A percentile compares a stretch with the other conserved stretches of the same genome.
Evolutionary conservation across 73 alveolate genomes (phyloP).

Genomic region (Tetrahymena malaccensis): DNA sequence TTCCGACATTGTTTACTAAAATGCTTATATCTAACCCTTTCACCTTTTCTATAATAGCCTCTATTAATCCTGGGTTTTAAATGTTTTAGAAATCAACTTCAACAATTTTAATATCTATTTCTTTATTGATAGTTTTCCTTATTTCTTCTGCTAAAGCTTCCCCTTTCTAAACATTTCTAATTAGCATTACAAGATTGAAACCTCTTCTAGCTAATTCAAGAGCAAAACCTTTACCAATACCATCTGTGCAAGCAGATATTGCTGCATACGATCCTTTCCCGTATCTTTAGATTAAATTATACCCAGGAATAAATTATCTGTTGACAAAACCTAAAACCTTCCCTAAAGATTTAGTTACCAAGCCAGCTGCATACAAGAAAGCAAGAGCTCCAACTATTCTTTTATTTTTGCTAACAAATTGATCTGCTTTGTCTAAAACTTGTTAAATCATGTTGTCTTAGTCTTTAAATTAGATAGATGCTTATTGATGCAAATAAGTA

Average conservation of each 20-base stretch:
- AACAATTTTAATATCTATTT: neutral
- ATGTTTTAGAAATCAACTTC: slow-evolving; percentile 1
- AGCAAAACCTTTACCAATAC: slow-evolving; percentile 72
- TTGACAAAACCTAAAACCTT: neutral
- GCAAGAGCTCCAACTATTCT: neutral
- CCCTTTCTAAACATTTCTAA: slow-evolving; percentile 41
- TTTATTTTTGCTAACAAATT: too few species aligned
- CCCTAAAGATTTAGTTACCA: neutral
- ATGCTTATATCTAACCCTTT: slow-evolving; percentile 54
- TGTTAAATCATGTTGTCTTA: too few species aligned
- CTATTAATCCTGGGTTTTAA: neutral
- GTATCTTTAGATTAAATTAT: slow-evolving; percentile 13
- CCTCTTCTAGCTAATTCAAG: slow-evolving; percentile 51
- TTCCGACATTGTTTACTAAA: slow-evolving; percentile 69
- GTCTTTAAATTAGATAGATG: neutral
- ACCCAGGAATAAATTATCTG: neutral
- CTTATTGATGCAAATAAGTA: too few species aligned
- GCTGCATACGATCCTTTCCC: slow-evolving; percentile 62
- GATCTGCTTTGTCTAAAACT: too few species aligned
- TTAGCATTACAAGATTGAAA: slow-evolving; percentile 49
- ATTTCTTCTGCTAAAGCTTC: slow-evolving; percentile 24
- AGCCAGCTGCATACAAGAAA: neutral
- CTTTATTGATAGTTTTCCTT: neutral
- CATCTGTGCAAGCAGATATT: slow-evolving; percentile 73
- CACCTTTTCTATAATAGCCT: slow-evolving; percentile 7